Evolutionary conservation across 768 basidiomycete species (phyloP).

Genomic region (Pisolithus orientalis): DNA sequence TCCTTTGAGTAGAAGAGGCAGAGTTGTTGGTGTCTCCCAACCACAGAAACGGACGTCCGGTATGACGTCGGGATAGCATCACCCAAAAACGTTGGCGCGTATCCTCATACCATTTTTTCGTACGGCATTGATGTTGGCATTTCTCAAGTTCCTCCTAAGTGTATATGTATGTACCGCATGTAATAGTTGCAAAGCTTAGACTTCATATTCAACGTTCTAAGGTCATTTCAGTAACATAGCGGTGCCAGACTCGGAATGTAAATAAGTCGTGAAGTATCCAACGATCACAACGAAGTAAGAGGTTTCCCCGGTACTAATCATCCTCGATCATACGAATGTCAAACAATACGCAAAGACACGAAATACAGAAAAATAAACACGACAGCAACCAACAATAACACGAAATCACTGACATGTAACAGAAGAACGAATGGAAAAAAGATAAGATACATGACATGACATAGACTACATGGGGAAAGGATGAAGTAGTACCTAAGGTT

Average conservation of each 20-base stretch:
- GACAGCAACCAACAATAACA: not conserved
- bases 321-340: not conserved
- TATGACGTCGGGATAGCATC: not conserved
- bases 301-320: not conserved
- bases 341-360: not conserved
- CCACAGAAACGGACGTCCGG: not conserved
- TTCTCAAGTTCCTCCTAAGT: no score
- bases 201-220: no score
- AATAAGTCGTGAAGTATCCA: no score
- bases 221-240: no score
- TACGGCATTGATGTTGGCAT: no score
- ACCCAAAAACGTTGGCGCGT: no score
- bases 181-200: no score
- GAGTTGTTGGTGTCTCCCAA: slow-evolving; percentile 12
- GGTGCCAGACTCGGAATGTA: no score
- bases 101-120: no score
- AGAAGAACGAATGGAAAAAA: not conserved
- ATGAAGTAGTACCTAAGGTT: not conserved
- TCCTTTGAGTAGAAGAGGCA: slow-evolving; percentile 27
- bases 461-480: no score
- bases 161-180: no score
- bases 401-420: not conserved
- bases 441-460: no score
- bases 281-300: not conserved
- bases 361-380: not conserved